phyloP scores from a whole-genome alignment of 768 basidiomycete genomes.

The Astraeus odoratus region DNA sequence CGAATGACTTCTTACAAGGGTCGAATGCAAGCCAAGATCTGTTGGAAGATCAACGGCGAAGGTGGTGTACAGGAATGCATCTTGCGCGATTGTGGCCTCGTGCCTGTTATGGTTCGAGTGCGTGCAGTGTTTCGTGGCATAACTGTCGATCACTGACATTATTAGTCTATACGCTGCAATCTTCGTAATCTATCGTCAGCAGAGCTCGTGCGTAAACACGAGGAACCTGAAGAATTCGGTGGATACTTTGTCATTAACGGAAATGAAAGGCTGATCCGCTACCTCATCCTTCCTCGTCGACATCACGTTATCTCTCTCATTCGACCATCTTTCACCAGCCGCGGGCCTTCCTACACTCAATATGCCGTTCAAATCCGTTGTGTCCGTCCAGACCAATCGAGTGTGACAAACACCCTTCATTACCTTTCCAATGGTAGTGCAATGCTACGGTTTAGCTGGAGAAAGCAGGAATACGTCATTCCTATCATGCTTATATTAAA shows the following conservation, averaged over 20 bases:
- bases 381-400: slow-evolving; percentile 88
- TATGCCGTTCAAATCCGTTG: slow-evolving; percentile 95
- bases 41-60: slow-evolving; percentile 68
- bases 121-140: slow-evolving; percentile 25
- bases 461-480: slow-evolving; percentile 97
- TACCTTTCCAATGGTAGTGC: slow-evolving; percentile 95
- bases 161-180: slow-evolving; percentile 87
- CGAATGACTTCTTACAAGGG: slow-evolving; percentile 88
- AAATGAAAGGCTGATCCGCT: slow-evolving; percentile 97
- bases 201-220: slow-evolving; percentile 82
- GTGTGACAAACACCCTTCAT: slow-evolving; percentile 93
- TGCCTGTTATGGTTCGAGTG: slow-evolving; percentile 97
- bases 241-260: slow-evolving; percentile 99
- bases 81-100: slow-evolving; percentile 79
- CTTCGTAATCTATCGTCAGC: slow-evolving; percentile 78
- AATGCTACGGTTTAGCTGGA: slow-evolving; percentile 94
- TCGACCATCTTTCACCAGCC: slow-evolving; percentile 85
- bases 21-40: slow-evolving; percentile 79
- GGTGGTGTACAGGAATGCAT: slow-evolving; percentile 62
- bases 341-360: slow-evolving; percentile 91
- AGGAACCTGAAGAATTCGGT: slow-evolving; percentile 98
- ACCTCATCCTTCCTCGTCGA: slow-evolving; percentile 90
- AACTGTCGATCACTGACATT: neutral
- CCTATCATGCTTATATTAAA: slow-evolving; percentile 97
- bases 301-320: slow-evolving; percentile 92